Conservation (phyloP, 2,329 filamentous ascomycete genomes). For the Ophiostoma himal-ulmi region DNA sequence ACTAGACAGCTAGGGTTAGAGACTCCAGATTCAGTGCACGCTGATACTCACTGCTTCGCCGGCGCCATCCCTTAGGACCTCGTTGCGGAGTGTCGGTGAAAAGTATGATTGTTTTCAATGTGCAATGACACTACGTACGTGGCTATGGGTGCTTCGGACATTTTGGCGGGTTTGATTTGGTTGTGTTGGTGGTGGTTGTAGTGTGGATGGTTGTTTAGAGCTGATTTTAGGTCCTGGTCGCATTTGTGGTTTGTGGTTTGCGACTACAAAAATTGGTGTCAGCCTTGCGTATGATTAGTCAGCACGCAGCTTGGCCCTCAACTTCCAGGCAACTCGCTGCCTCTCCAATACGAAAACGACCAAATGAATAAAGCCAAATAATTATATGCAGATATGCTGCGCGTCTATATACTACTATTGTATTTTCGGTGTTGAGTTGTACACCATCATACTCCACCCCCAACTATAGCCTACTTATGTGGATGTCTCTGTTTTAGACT, state of each 20-base stretch:
- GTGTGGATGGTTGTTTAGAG: neutral
- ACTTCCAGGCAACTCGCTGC: neutral
- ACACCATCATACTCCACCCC: neutral
- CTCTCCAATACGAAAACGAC: neutral
- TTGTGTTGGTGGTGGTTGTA: neutral
- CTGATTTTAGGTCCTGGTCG: neutral
- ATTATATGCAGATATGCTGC: neutral
- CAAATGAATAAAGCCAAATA: neutral
- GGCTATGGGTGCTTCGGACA: slow-evolving; percentile 46
- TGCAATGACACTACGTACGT: slow-evolving; percentile 68
- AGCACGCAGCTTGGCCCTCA: neutral
- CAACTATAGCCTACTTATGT: neutral
- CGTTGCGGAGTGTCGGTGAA: slow-evolving; percentile 47
- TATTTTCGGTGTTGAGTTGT: neutral
- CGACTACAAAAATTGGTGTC: neutral
- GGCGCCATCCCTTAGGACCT: neutral
- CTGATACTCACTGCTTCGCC: slow-evolving; percentile 9
- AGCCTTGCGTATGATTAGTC: slow-evolving; percentile 9
- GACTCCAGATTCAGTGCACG: neutral
- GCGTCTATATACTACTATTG: neutral
- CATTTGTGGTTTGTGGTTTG: neutral
- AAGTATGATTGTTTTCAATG: slow-evolving; percentile 28
- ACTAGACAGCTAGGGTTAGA: slow-evolving; percentile 34
- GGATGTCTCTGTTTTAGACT: neutral
- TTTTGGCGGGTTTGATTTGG: slow-evolving; percentile 17